Conservation (phyloP, 805 yeast species). For the Clavispora vitiphila region DNA sequence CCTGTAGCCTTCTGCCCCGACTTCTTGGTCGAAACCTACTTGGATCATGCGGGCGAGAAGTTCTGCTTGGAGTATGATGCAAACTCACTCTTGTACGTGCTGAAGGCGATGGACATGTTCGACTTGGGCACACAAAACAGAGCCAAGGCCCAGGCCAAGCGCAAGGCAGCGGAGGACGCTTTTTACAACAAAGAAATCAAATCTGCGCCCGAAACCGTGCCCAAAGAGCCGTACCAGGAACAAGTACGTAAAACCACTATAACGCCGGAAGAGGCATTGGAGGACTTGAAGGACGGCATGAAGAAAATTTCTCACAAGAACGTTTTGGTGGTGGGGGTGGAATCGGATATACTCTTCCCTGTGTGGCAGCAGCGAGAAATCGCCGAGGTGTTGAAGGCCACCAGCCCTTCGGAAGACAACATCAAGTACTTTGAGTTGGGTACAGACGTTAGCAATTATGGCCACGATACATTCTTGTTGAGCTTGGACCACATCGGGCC, state of each 20-base stretch:
- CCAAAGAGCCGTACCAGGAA: constrained; percentile 50
- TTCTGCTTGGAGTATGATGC: constrained; percentile 90
- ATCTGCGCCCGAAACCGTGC: constrained; percentile 24
- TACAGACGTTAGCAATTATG: constrained; percentile 72
- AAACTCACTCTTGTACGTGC: constrained; percentile 78
- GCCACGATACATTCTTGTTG: constrained; percentile 86
- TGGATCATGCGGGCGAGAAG: constrained; percentile 94
- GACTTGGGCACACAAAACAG: constrained; percentile 60
- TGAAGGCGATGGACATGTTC: constrained; percentile 93
- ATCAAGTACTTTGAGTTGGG: constrained; percentile 70
- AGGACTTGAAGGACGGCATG: constrained; percentile 67
- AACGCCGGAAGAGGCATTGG: constrained; percentile 50
- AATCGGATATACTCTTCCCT: constrained; percentile 86
- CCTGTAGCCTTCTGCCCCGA: constrained; percentile 92
- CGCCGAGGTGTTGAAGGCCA: constrained; percentile 46
- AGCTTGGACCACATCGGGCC: constrained; percentile 77
- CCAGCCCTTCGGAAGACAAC: constrained; percentile 21
- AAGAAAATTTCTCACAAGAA: constrained; percentile 56
- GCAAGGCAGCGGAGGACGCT: constrained; percentile 32
- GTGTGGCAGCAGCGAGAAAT: constrained; percentile 92
- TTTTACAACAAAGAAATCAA: constrained; percentile 6
- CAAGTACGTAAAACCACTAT: constrained; percentile 42
- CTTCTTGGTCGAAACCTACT: constrained; percentile 83
- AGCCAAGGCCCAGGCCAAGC: constrained; percentile 35
- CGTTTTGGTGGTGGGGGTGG: constrained; percentile 83